phyloP scores from a whole-genome alignment of 2,329 filamentous ascomycete genomes.

The Tolypocladium sp. region DNA sequence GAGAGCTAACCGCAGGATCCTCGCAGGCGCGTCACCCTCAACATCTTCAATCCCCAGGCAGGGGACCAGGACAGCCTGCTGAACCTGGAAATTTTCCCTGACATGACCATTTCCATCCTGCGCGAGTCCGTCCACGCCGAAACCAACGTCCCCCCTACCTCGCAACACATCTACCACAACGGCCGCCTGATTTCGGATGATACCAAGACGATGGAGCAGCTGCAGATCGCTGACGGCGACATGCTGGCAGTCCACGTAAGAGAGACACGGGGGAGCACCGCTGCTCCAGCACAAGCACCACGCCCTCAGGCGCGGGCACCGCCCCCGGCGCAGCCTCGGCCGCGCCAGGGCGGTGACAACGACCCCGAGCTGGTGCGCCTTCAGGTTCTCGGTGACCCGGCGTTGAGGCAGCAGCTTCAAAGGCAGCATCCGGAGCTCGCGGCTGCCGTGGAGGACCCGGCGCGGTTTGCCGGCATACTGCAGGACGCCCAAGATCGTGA shows the following conservation, averaged over 20 bases:
- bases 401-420: slow-evolving; percentile 60
- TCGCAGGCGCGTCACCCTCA: slow-evolving; percentile 76
- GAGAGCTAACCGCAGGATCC: not conserved
- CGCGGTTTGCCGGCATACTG: slow-evolving; percentile 66
- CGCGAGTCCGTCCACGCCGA: slow-evolving; percentile 86
- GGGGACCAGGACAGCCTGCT: slow-evolving; percentile 64
- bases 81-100: slow-evolving; percentile 70
- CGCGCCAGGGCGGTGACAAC: slow-evolving; percentile 28
- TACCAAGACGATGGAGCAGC: slow-evolving; percentile 69
- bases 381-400: slow-evolving; percentile 71
- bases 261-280: slow-evolving; percentile 42
- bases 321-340: slow-evolving; percentile 20
- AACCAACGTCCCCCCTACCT: slow-evolving; percentile 58
- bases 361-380: slow-evolving; percentile 78
- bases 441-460: slow-evolving; percentile 64
- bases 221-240: slow-evolving; percentile 77
- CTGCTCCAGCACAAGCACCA: slow-evolving; percentile 27
- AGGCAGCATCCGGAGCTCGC: slow-evolving; percentile 69
- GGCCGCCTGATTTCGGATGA: slow-evolving; percentile 72
- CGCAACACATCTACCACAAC: slow-evolving; percentile 86
- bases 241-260: slow-evolving; percentile 83
- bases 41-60: slow-evolving; percentile 66
- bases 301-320: slow-evolving; percentile 18
- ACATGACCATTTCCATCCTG: slow-evolving; percentile 75
- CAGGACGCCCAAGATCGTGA: slow-evolving; percentile 60